A percentile compares a stretch with the other conserved stretches of the same genome.
phyloP scores from a whole-genome alignment of 2,329 filamentous ascomycete genomes.

The Paracoccidioides lutzii region DNA sequence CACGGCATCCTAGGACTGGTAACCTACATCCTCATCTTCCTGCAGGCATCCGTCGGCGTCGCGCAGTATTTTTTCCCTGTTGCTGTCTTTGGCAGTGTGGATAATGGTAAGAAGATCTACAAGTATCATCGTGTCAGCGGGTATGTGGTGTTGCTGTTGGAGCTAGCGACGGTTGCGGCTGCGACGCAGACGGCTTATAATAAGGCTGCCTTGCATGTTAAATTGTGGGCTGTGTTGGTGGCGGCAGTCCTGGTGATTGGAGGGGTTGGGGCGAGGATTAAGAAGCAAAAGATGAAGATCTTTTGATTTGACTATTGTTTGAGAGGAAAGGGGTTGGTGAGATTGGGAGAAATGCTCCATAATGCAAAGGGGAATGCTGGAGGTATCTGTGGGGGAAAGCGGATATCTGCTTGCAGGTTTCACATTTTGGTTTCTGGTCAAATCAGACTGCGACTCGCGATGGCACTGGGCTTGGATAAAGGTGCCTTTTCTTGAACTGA shows the following conservation, averaged over 20 bases:
- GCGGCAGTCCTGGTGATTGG: conserved; percentile 52
- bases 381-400: not conserved
- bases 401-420: not conserved
- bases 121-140: conserved; percentile 77
- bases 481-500: not conserved
- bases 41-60: conserved; percentile 68
- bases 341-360: not conserved
- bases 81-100: conserved; percentile 59
- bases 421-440: too few species aligned
- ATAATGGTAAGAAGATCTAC: conserved; percentile 70
- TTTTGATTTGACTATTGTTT: conserved; percentile 8
- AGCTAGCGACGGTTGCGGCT: conserved; percentile 60
- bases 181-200: conserved; percentile 70
- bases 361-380: too few species aligned
- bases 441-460: too few species aligned
- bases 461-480: not conserved
- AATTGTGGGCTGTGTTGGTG: conserved; percentile 63
- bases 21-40: conserved; percentile 54
- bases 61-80: conserved; percentile 65
- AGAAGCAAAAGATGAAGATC: conserved; percentile 66
- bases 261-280: conserved; percentile 66
- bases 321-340: not conserved
- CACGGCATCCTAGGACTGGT: conserved; percentile 75
- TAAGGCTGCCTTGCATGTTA: conserved; percentile 52
- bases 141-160: conserved; percentile 57